phyloP scores from a whole-genome alignment of 2,329 filamentous ascomycete species.

The Albifimbria verrucaria region DNA sequence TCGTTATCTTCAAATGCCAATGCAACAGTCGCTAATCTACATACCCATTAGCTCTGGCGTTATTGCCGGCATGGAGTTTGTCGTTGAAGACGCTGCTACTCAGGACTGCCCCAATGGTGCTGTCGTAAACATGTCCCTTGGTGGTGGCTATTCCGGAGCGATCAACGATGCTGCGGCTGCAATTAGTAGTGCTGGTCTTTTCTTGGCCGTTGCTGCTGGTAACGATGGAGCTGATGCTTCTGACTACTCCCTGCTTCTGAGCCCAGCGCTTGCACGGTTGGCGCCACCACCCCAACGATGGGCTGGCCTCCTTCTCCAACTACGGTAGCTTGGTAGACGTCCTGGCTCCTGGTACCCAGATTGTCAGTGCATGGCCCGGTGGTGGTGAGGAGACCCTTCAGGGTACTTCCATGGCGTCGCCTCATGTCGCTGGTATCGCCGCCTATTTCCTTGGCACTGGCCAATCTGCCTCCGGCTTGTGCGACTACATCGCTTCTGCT shows the following conservation, averaged over 20 bases:
- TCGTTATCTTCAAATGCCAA: not conserved
- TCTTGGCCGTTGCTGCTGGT: constrained; percentile 55
- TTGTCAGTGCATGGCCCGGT: constrained; percentile 47
- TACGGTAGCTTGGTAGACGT: constrained; percentile 47
- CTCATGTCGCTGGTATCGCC: constrained; percentile 38
- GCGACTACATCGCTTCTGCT: constrained; percentile 23
- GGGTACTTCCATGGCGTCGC: constrained; percentile 43
- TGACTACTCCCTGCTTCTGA: constrained; percentile 45
- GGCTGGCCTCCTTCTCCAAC: constrained; percentile 48
- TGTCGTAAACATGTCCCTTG: constrained; percentile 57
- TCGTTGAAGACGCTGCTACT: constrained; percentile 30
- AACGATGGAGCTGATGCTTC: constrained; percentile 44
- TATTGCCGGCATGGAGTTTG: constrained; percentile 44
- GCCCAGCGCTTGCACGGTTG: constrained; percentile 49
- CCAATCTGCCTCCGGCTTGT: constrained; percentile 13
- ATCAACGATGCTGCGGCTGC: constrained; percentile 49
- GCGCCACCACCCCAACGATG: constrained; percentile 40
- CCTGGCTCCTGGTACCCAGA: constrained; percentile 45
- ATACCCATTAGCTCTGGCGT: constrained; percentile 32
- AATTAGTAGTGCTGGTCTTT: constrained; percentile 43
- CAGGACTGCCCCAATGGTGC: constrained; percentile 39
- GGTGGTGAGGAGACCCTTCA: constrained; percentile 36
- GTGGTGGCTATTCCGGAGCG: constrained; percentile 40
- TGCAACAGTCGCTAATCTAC: not conserved
- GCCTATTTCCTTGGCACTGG: constrained; percentile 44